phyloP scores from a whole-genome alignment of 768 basidiomycete species.

The Coprinopsis marcescibilis region DNA sequence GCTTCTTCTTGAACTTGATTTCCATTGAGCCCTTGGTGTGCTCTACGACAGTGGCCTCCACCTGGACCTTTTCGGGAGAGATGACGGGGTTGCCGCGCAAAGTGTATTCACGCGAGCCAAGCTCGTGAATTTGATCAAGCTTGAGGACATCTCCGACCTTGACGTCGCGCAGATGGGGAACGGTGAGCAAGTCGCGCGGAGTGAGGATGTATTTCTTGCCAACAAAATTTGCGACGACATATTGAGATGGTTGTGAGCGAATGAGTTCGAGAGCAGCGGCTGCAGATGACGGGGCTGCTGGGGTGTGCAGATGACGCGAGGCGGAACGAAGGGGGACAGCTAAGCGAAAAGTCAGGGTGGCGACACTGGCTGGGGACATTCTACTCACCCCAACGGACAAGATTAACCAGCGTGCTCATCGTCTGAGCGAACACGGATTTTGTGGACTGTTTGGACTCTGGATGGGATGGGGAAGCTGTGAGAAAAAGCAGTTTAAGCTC shows the following conservation, averaged over 20 bases:
- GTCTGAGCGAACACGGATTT: constrained; percentile 7
- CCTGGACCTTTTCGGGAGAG: constrained; percentile 57
- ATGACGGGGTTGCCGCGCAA: constrained; percentile 75
- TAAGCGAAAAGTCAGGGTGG: background rate
- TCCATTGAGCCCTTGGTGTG: constrained; percentile 96
- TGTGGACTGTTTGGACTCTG: background rate
- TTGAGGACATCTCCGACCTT: constrained; percentile 79
- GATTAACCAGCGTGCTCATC: constrained; percentile 24
- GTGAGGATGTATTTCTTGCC: constrained; percentile 87
- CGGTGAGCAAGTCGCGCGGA: constrained; percentile 87
- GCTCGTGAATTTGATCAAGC: constrained; percentile 85
- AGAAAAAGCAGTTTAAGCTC: constrained; percentile 28
- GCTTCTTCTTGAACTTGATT: constrained; percentile 90
- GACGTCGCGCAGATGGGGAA: constrained; percentile 83
- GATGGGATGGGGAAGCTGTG: constrained; percentile 10
- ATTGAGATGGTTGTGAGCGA: constrained; percentile 87
- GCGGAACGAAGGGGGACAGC: constrained; percentile 4
- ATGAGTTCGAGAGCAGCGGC: constrained; percentile 71
- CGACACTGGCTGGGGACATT: background rate
- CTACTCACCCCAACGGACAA: constrained; percentile 28
- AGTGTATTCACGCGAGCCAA: constrained; percentile 94
- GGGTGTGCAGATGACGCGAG: constrained; percentile 22
- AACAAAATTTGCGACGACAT: constrained; percentile 84
- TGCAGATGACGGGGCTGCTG: constrained; percentile 31
- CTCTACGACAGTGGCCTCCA: constrained; percentile 90